Percentiles rank a stretch among this genome's conserved stretches.
phyloP scores from a whole-genome alignment of 2,329 filamentous ascomycete species.

The Emergomyces africanus region DNA sequence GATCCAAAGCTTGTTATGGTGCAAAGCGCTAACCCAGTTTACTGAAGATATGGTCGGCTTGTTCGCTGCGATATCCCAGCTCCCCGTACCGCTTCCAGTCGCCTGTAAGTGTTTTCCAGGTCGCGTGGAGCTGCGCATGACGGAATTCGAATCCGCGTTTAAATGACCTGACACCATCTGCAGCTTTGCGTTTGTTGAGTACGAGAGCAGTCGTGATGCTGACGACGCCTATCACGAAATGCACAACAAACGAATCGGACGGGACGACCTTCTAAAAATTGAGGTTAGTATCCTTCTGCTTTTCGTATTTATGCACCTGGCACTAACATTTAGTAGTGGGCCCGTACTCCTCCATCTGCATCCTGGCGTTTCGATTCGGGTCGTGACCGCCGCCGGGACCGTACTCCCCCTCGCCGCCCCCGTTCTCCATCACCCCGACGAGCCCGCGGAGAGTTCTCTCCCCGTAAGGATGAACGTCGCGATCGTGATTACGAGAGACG shows the following conservation, averaged over 20 bases:
- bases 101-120: constrained; percentile 60
- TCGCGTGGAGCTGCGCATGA: not conserved
- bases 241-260: constrained; percentile 97
- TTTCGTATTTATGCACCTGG: not conserved
- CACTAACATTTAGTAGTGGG: constrained; percentile 56
- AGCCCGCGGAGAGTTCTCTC: constrained; percentile 59
- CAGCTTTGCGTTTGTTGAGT: constrained; percentile 96
- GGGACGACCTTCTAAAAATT: constrained; percentile 93
- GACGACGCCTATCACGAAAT: constrained; percentile 99
- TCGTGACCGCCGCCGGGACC: constrained; percentile 53
- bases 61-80: constrained; percentile 98
- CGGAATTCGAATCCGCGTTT: constrained; percentile 15
- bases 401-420: constrained; percentile 64
- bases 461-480: constrained; percentile 75
- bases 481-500: constrained; percentile 58
- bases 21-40: constrained; percentile 21
- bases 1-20: not conserved
- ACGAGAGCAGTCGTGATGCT: constrained; percentile 94
- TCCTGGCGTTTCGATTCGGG: constrained; percentile 98
- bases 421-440: constrained; percentile 46
- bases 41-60: constrained; percentile 81
- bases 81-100: constrained; percentile 80
- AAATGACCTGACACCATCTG: constrained; percentile 12
- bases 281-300: constrained; percentile 50
- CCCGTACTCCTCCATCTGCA: constrained; percentile 90